Conservation (phyloP, 441 rosid genomes). For the Jatropha multifida region DNA sequence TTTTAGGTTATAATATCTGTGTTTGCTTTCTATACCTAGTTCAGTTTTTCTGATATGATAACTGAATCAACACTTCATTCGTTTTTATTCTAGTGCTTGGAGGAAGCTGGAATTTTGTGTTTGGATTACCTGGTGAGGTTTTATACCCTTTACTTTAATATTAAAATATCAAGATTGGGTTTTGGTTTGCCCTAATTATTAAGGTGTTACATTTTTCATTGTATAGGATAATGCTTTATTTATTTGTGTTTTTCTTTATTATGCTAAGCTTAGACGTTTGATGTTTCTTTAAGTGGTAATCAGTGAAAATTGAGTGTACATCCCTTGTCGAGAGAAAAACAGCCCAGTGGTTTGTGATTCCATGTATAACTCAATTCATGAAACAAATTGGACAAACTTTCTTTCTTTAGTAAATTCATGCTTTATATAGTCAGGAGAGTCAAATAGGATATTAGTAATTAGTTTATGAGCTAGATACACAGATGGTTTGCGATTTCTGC, state of each 20-base stretch:
- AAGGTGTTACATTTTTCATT: not conserved
- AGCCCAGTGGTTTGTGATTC: not conserved
- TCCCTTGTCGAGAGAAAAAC: not conserved
- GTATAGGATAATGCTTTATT: not conserved
- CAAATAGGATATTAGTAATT: not conserved
- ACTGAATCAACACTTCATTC: not conserved
- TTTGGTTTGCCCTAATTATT: not conserved
- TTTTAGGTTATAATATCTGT: not conserved
- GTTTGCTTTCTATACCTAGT: not conserved
- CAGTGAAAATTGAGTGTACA: not conserved
- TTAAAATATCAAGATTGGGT: too few relatives aligned
- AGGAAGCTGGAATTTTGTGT: not conserved
- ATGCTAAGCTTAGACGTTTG: not conserved
- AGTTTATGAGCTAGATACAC: not conserved
- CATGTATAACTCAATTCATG: not conserved
- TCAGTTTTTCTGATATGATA: not conserved
- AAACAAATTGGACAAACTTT: not conserved
- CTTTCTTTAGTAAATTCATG: not conserved
- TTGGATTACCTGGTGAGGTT: not conserved
- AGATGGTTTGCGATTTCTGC: not conserved
- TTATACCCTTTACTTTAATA: not conserved
- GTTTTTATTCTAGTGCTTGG: not conserved
- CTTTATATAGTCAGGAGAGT: not conserved
- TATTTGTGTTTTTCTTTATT: not conserved
- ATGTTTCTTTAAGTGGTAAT: not conserved